phyloP scores from a whole-genome alignment of 257 asterid species.

The Rhazya stricta region DNA sequence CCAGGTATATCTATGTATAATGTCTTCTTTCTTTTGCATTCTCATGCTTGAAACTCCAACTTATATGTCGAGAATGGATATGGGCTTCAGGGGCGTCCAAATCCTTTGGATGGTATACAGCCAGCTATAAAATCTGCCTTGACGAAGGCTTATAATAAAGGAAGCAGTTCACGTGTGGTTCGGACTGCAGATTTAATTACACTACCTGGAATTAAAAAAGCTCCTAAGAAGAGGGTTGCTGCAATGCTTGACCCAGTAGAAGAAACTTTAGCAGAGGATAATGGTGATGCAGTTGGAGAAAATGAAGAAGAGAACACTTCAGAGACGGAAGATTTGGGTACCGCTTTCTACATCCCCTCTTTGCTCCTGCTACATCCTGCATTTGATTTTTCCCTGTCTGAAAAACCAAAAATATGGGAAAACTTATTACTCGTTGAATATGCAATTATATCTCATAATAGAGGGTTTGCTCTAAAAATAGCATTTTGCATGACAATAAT shows the following conservation, averaged over 20 bases:
- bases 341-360: not conserved
- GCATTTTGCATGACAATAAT: not conserved
- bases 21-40: not conserved
- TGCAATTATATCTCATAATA: not conserved
- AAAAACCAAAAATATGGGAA: not conserved
- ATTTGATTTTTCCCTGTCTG: not conserved
- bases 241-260: slow-evolving; percentile 91
- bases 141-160: slow-evolving; percentile 88
- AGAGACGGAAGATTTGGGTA: slow-evolving; percentile 81
- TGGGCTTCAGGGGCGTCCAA: slow-evolving; percentile 64
- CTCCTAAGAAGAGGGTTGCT: slow-evolving; percentile 84
- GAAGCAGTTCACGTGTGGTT: slow-evolving; percentile 77
- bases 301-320: slow-evolving; percentile 64
- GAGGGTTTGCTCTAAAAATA: not conserved
- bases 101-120: slow-evolving; percentile 79
- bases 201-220: slow-evolving; percentile 83
- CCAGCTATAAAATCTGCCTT: slow-evolving; percentile 86
- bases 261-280: slow-evolving; percentile 45
- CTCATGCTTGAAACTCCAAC: slow-evolving; percentile 2
- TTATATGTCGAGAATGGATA: not conserved
- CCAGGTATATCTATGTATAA: slow-evolving; percentile 45
- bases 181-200: slow-evolving; percentile 78
- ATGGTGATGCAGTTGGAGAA: slow-evolving; percentile 39
- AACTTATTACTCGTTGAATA: not conserved
- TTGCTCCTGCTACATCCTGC: not conserved